These are phyloP conservation scores for Fusarium camptoceras DNA, from an alignment of 2,329 filamentous ascomycete genomes.

Conservation along the genomic window DNA sequence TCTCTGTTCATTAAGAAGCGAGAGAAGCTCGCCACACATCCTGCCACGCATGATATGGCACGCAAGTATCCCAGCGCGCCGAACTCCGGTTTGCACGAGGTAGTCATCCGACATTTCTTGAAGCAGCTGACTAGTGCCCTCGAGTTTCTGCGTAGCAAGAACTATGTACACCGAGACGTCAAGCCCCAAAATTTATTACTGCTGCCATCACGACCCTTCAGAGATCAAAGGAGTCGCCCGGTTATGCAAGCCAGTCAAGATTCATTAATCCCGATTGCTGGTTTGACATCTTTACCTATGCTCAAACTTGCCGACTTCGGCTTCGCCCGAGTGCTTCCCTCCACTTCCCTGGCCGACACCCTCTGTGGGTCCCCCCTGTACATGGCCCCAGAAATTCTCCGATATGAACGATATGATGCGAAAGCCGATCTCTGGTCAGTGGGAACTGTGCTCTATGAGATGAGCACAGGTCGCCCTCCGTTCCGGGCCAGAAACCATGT, in stretches of 20 bases:
- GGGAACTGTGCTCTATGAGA: slow-evolving; percentile 94
- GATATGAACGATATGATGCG: slow-evolving; percentile 97
- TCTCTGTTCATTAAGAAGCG: slow-evolving; percentile 97
- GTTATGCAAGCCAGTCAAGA: slow-evolving; percentile 82
- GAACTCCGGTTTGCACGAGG: slow-evolving; percentile 91
- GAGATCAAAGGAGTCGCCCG: slow-evolving; percentile 64
- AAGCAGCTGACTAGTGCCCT: slow-evolving; percentile 95
- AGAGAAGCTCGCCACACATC: slow-evolving; percentile 81
- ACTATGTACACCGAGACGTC: slow-evolving; percentile 95
- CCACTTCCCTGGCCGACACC: slow-evolving; percentile 93
- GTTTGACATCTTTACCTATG: slow-evolving; percentile 88
- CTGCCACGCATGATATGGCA: slow-evolving; percentile 89
- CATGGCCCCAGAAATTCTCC: slow-evolving; percentile 97
- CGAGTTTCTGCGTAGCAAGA: slow-evolving; percentile 84
- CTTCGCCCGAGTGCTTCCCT: slow-evolving; percentile 92
- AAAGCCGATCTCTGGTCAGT: slow-evolving; percentile 98
- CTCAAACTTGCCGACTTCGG: slow-evolving; percentile 98
- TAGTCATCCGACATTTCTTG: slow-evolving; percentile 94
- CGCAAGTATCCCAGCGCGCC: slow-evolving; percentile 89
- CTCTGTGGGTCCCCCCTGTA: slow-evolving; percentile 96
- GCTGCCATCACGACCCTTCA: slow-evolving; percentile 81
- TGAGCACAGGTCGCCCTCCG: slow-evolving; percentile 90
- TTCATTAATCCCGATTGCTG: slow-evolving; percentile 82
- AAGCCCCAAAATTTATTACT: slow-evolving; percentile 97
- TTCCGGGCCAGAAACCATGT: slow-evolving; percentile 96